phyloP scores from a whole-genome alignment of 2,329 filamentous ascomycete genomes.

The Aspergillus calidoustus region DNA sequence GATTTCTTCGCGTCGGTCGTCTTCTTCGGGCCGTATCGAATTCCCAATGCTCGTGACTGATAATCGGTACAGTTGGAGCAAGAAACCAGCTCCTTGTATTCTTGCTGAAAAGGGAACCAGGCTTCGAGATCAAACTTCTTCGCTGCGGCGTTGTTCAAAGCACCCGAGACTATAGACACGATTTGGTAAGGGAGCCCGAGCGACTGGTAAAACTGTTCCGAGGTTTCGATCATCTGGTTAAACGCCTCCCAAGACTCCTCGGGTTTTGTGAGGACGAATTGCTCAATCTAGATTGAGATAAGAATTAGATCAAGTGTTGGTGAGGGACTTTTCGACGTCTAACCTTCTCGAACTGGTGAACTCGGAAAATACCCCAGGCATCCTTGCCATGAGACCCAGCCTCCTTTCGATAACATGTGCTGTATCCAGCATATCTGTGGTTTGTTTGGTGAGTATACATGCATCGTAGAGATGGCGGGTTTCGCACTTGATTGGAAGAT shows the following conservation, averaged over 20 bases:
- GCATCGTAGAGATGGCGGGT: not conserved
- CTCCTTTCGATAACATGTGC: conserved; percentile 94
- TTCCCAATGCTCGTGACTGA: conserved; percentile 91
- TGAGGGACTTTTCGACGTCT: conserved; percentile 11
- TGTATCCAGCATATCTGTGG: conserved; percentile 76
- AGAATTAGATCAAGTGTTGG: not conserved
- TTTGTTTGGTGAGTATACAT: conserved; percentile 18
- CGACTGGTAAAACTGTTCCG: conserved; percentile 94
- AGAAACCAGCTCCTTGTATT: conserved; percentile 98
- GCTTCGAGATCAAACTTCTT: conserved; percentile 98
- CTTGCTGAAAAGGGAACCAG: conserved; percentile 93
- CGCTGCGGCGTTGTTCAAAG: conserved; percentile 82
- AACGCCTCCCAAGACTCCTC: conserved; percentile 93
- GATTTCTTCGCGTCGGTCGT: conserved; percentile 85
- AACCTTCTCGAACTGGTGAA: conserved; percentile 96
- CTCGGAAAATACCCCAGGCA: conserved; percentile 97
- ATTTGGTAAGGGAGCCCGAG: conserved; percentile 88
- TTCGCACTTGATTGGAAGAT: conserved; percentile 81
- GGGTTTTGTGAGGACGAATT: conserved; percentile 80
- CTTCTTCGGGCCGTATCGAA: conserved; percentile 86
- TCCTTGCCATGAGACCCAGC: conserved; percentile 90
- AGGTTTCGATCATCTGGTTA: conserved; percentile 87
- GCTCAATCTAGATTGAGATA: conserved; percentile 63
- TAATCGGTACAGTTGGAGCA: conserved; percentile 99
- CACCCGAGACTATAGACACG: conserved; percentile 93